Percentiles rank a stretch among this genome's conserved stretches.
phyloP scores from a whole-genome alignment of 1,284 basidiomycete species.

The Cryptococcus depauperatus region DNA sequence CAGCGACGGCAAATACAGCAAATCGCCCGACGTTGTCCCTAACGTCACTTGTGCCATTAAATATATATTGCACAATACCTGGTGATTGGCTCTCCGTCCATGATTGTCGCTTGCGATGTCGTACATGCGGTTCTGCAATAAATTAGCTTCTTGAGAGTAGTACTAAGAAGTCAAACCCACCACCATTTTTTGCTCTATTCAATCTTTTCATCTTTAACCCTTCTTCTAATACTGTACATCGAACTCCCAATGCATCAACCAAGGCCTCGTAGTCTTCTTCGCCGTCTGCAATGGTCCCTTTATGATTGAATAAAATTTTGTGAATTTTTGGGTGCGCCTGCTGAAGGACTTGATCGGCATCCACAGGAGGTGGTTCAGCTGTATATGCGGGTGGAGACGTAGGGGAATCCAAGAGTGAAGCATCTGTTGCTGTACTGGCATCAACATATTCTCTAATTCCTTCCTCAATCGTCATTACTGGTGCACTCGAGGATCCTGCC shows the following conservation, averaged over 20 bases:
- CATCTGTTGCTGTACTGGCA: slow-evolving; percentile 17
- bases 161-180: slow-evolving; percentile 15
- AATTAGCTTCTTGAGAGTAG: not conserved
- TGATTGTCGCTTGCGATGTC: not conserved
- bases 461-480: slow-evolving; percentile 18
- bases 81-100: slow-evolving; percentile 7
- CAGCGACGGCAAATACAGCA: slow-evolving; percentile 20
- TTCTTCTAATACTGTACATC: slow-evolving; percentile 30
- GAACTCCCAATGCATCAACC: slow-evolving; percentile 21
- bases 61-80: slow-evolving; percentile 21
- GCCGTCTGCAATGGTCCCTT: slow-evolving; percentile 5
- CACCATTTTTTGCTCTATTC: slow-evolving; percentile 14
- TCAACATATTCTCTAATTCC: slow-evolving; percentile 27
- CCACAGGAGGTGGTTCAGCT: slow-evolving; percentile 24
- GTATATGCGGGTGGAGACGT: slow-evolving; percentile 33
- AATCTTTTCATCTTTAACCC: slow-evolving; percentile 14
- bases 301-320: not conserved
- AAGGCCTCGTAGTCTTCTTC: slow-evolving; percentile 30
- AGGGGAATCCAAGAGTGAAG: slow-evolving; percentile 8
- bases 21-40: slow-evolving; percentile 15
- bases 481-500: not conserved
- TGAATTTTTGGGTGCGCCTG: slow-evolving; percentile 24
- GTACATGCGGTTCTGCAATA: not conserved
- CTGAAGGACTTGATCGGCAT: slow-evolving; percentile 21
- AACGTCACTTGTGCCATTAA: slow-evolving; percentile 12